Base-by-base conservation (phyloP, 768 basidiomycete genomes). In the Royoungia palumana region DNA sequence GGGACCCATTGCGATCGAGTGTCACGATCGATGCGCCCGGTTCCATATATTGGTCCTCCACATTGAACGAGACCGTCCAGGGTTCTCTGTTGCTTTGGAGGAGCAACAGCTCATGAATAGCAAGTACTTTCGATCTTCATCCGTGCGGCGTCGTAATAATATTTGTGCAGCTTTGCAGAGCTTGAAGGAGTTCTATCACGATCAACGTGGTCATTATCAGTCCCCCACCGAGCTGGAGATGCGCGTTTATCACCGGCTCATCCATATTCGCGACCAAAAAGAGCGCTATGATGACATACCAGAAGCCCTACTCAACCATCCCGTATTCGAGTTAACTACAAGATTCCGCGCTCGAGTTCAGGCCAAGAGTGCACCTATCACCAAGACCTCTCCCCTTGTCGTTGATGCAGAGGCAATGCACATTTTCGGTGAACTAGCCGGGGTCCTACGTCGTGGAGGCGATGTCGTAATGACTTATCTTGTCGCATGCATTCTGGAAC, bases 151-250 rank as follows among this genome's bases (percentile, higher is more conserved):
- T 36, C n/a, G n/a, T 53, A 37, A 4, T 22, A 44, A 36, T 30
- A 3, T 17, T 9, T 12, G 40, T 24, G n/a, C 58, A 98, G 94
- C 93, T 14, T 76, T 97, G 32, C 90, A 91, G 65, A 91, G 87
- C 58, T 75, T 98, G 47, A 93, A 91, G 66, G 89, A 97, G 62
- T 94, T 92, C 59, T 95, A 96, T 62, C 83, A 89, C 54, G 94
- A 96, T 60, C 84, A 89, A 49, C 75, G 81, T 0, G 77, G 74
- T 9, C 69, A 72, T 35, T 85, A 85, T 51, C 70, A 83, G 58
- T 87, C 87, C 10, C 82, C 87, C 0, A 88, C 87, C 34, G 94
- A 98, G 62, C 79, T 97, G 39, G 95, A 99, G 68, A 96, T 99
- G 83, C 84, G 91, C 27, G 84, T 96, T 2, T 99, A 97, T 69